phyloP scores from a whole-genome alignment of 129 eudicot genomes.

The Apium graveolens region DNA sequence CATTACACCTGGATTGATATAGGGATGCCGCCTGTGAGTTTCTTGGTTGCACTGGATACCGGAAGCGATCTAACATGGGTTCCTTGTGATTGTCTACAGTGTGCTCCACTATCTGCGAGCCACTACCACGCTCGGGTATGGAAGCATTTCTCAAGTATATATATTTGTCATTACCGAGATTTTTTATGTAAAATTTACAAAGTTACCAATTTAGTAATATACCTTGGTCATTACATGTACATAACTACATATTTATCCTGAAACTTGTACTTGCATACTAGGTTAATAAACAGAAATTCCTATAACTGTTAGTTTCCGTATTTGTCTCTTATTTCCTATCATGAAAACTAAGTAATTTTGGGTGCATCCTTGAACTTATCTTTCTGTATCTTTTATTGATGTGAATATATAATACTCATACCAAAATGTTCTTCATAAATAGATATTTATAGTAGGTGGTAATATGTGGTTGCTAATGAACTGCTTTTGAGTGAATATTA shows the following conservation, averaged over 20 bases:
- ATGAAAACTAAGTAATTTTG: background rate
- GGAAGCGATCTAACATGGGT: slow-evolving; percentile 95
- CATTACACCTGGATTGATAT: slow-evolving; percentile 91
- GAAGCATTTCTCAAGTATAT: slow-evolving; percentile 13
- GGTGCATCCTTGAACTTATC: background rate
- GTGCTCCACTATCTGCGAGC: slow-evolving; percentile 83
- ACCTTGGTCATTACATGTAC: background rate
- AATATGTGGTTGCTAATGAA: background rate
- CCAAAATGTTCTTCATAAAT: background rate
- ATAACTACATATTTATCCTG: background rate
- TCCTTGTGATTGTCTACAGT: slow-evolving; percentile 88
- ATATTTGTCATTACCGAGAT: background rate
- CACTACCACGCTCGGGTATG: slow-evolving; percentile 50
- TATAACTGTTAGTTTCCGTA: background rate
- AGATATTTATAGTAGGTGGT: background rate
- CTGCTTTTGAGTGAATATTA: background rate
- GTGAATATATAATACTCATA: background rate
- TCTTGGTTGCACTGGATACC: slow-evolving; percentile 88
- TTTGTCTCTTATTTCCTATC: no score
- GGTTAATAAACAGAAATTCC: background rate
- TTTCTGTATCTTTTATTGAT: background rate
- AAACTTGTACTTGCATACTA: background rate
- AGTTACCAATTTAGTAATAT: background rate
- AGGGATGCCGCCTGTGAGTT: slow-evolving; percentile 83
- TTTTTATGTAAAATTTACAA: background rate